Conservation (phyloP, 768 basidiomycete genomes). For the Russula lepida region DNA sequence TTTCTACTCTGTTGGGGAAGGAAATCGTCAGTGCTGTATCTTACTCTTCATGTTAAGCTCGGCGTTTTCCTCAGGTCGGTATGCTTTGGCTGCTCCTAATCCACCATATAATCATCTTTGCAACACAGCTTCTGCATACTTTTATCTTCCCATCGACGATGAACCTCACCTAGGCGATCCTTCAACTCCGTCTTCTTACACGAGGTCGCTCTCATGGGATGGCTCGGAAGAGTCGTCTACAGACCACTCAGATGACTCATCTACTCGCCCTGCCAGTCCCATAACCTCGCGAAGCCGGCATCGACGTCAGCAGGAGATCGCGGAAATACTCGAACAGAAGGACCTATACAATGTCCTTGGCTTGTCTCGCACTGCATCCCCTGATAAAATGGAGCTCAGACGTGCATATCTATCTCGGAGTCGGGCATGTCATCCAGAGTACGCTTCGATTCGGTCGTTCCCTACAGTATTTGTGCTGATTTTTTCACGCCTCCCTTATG, state of each 20-base stretch:
- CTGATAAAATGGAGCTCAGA: conserved; percentile 57
- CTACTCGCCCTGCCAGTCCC: conserved; percentile 8
- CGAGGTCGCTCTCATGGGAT: conserved; percentile 27
- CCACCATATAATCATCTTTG: not conserved
- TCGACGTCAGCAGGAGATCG: conserved; percentile 31
- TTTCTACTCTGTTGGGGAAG: not conserved
- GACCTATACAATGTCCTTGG: conserved; percentile 73
- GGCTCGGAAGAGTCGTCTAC: conserved; percentile 16
- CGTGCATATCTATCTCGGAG: conserved; percentile 72
- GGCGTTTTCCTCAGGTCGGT: conserved; percentile 20
- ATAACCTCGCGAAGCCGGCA: conserved; percentile 11
- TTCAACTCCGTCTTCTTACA: conserved; percentile 25
- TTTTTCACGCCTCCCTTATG: not conserved
- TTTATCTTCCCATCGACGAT: conserved; percentile 56
- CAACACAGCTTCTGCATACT: conserved; percentile 49
- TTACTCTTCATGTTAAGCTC: conserved; percentile 17
- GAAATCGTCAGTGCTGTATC: not conserved
- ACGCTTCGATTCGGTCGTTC: conserved; percentile 24
- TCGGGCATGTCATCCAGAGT: conserved; percentile 82
- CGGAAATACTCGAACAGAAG: conserved; percentile 49
- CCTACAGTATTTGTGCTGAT: not conserved
- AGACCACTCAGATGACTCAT: conserved; percentile 19
- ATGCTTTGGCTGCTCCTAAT: not conserved
- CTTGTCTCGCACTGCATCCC: conserved; percentile 37
- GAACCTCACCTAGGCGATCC: conserved; percentile 41